Base-by-base conservation (phyloP, 1,284 basidiomycete genomes). In the Vanrija sp. region DNA sequence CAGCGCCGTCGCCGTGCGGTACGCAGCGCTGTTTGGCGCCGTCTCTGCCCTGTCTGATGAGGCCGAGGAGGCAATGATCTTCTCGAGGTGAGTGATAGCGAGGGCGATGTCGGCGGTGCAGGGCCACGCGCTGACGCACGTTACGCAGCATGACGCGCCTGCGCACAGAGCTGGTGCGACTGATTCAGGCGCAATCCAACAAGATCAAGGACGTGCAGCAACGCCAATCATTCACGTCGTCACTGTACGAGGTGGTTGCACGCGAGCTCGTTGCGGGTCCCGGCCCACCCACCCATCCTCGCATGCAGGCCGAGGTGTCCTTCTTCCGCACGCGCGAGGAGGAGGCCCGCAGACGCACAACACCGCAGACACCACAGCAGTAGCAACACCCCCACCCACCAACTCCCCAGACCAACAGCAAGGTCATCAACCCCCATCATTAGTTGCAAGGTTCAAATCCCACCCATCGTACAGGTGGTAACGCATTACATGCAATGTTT, bases 51-150 rank as follows among this genome's bases (percentile, higher is more conserved):
- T 95, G 60, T 90, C 89, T 6, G 83, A 83, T 45, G 86, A 89
- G 62, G 85, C 85, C 41, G 89, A 93, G 61, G 92, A 96, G 70
- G 89, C 88, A 6, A 94, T 95, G 91, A 87, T 94, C 44, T 95
- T 94, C 67, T 85, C 87, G 14, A 91, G 92, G 92, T 92, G 68
- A 49, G 68, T 56, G 15, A 14, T 1, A 3, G 31, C 25, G 25
- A 3, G n/a, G n/a, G 24, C 37, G 20, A n/a, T 38, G 7, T 3
- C 15, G 35, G 10, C n/a, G 31, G 31, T 12, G 12, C 12, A 5
- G 31, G 31, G 15, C 4, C 25, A 35, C 36, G 10, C 16, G 35
- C 19, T 12, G n/a, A 9, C n/a, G 9, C 10, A 38, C 20, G 25
- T 31, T 31, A 36, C 36, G 3, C 57, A 96, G 93, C 67, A 78